Conservation (phyloP, 768 basidiomycete species). For the Kwoniella pini region DNA sequence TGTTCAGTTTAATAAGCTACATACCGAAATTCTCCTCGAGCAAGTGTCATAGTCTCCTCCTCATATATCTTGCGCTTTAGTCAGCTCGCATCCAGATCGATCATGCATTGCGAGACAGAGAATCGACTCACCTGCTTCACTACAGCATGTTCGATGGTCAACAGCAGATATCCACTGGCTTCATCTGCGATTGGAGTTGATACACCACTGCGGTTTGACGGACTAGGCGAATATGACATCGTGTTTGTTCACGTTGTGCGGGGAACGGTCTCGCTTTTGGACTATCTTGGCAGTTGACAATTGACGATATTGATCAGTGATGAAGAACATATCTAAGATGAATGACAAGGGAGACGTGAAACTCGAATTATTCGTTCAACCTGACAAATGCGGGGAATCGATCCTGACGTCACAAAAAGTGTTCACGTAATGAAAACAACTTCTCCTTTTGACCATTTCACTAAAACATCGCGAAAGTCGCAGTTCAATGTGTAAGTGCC, state of each 20-base stretch:
- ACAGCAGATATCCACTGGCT: slow-evolving; percentile 47
- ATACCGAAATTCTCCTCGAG: slow-evolving; percentile 47
- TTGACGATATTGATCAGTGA: too few species aligned
- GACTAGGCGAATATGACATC: neutral
- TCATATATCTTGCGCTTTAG: slow-evolving; percentile 31
- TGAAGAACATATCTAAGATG: too few species aligned
- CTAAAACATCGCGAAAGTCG: neutral
- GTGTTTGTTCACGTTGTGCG: too few species aligned
- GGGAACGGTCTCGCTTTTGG: too few species aligned
- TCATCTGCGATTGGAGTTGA: slow-evolving; percentile 31
- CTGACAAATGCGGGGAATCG: neutral
- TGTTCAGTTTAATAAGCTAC: slow-evolving; percentile 1
- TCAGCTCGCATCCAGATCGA: neutral
- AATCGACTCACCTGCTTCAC: slow-evolving; percentile 46
- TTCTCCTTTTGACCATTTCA: too few species aligned
- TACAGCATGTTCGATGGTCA: slow-evolving; percentile 45
- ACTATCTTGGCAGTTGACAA: too few species aligned
- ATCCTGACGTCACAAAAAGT: neutral
- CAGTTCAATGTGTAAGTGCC: neutral
- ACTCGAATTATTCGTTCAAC: too few species aligned
- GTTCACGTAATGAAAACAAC: too few species aligned
- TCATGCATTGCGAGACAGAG: neutral
- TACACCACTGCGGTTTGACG: slow-evolving; percentile 12
- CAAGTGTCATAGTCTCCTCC: slow-evolving; percentile 39
- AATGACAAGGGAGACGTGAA: too few species aligned